Evolutionary conservation across 768 basidiomycete species (phyloP), one percentile per base, ranked within the genome.

Genomic region (Pleurotus tuoliensis): DNA sequence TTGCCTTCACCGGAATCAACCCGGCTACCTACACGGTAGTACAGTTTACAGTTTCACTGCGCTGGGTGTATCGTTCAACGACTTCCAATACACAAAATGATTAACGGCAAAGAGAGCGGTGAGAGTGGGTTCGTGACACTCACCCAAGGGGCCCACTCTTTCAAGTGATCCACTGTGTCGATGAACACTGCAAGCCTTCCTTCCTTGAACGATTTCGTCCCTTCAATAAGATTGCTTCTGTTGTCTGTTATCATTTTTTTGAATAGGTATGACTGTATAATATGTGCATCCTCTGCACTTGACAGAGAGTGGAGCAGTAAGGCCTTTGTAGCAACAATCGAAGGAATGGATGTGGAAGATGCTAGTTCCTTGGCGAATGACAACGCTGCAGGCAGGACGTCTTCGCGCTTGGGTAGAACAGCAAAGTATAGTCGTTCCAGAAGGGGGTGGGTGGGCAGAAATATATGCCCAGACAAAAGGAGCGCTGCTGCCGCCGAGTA

Each of bases 311-410:
- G 75, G 60, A 80, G 79, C 2, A 85, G 62, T n/a, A 84, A 66
- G 2, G 73, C 78, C 65, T 83, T 84, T 6, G 79, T 71, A 59
- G 76, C 77, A 1, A 82, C 79, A 9, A 81, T 61, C 3, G 78
- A 72, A n/a, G 76, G 66, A 63, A 78, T 78, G 11, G 82, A 81
- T 3, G 80, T 81, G 56, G 76, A 79, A 9, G 64, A 69, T 1
- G 77, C 77, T 3, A 85, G 73, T 50, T 83, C 82, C 27, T 75
- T 67, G 3, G 81, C 82, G 44, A 83, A 76, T 1, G 73, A 73
- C 40, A 78, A 74, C 3, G 80, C 82, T 6, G 74, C 73, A 0
- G 82, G 80, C 52, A 81, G 75, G 13, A 84, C 82, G 2, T 73
- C 79, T 50, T 78, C 77, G 30, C 82, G 77, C 0, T 72, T 76